Evolutionary conservation across 768 basidiomycete species (phyloP), one percentile per base, ranked within the genome.

Genomic region (Paxillus ammoniavirescens): DNA sequence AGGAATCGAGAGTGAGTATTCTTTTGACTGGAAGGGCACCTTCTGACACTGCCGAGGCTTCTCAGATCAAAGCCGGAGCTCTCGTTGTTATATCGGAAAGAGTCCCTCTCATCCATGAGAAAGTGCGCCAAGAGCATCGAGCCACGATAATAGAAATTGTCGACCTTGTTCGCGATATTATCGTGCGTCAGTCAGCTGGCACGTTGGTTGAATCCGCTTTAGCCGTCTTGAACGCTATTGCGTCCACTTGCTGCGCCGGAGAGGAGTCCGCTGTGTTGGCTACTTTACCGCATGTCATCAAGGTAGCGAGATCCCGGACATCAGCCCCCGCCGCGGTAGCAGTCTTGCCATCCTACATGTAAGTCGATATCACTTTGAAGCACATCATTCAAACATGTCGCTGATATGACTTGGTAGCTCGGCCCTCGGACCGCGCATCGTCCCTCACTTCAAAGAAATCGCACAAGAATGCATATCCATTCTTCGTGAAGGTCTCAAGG

Each of bases 351-450:
- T 75, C 82, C 33, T 75, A 93, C 52, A 75, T 82, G 88, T 93
- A 81, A 77, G 51, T 43, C 35, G 2, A 42, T 30, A 8, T 50
- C 28, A 18, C 36, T 38, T 21, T 21, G 18, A 14, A 21, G 23
- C 10, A n/a, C 4, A 12, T 35, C 17, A 35, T 12, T 44, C 14
- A 21, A 15, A 36, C n/a, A 8, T n/a, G n/a, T 8, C n/a, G n/a
- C 59, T 60, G 45, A 68, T 6, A 12, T 17, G 40, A 42, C 3
- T 33, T 35, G 42, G 14, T 61, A 96, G 93, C 17, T 67, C 76
- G 17, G 84, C 86, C 43, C 80, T 98, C 18, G 93, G 91, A 0
- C 92, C 95, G 10, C 86, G 96, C 0, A 77, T 93, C 47, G 93
- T 99, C 47, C 93, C 96, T 5, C 79, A 83, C 70, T 87, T 97